These are phyloP conservation scores for Wickerhamomyces mucosus DNA, from an alignment of 805 yeast species.

Conservation along the genomic window DNA sequence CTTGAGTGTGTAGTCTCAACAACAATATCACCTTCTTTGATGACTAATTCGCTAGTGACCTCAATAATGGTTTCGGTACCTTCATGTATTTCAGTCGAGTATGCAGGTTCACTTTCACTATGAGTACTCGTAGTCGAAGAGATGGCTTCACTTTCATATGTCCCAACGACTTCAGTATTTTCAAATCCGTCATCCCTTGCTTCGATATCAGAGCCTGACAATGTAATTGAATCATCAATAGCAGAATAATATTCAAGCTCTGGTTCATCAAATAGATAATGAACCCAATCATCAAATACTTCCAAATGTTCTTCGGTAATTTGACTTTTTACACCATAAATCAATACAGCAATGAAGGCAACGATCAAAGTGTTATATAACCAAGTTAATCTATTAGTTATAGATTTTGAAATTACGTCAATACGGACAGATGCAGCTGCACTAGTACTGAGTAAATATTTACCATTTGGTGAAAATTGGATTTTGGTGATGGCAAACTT, in stretches of 20 bases:
- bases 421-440: slow-evolving; percentile 70
- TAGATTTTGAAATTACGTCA: slow-evolving; percentile 45
- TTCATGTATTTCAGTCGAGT: not conserved
- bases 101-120: not conserved
- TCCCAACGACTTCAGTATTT: too few relatives aligned
- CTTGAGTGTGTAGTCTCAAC: slow-evolving; percentile 7
- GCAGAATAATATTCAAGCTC: slow-evolving; percentile 1
- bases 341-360: slow-evolving; percentile 3
- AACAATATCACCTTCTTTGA: slow-evolving; percentile 17
- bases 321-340: slow-evolving; percentile 4
- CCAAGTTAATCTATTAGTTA: slow-evolving; percentile 10
- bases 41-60: slow-evolving; percentile 5
- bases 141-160: slow-evolving; percentile 1
- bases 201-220: not conserved
- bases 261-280: slow-evolving; percentile 9
- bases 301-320: slow-evolving; percentile 12
- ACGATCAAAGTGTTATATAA: slow-evolving; percentile 6
- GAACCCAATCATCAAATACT: slow-evolving; percentile 5
- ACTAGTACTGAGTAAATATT: slow-evolving; percentile 59
- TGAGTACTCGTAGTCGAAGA: not conserved
- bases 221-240: not conserved
- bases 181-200: not conserved
- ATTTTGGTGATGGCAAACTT: slow-evolving; percentile 70
- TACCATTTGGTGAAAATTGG: slow-evolving; percentile 59
- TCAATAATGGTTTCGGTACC: slow-evolving; percentile 3